phyloP scores from a whole-genome alignment of 1,139 yeast genomes.

The Scheffersomyces parashehatae region DNA sequence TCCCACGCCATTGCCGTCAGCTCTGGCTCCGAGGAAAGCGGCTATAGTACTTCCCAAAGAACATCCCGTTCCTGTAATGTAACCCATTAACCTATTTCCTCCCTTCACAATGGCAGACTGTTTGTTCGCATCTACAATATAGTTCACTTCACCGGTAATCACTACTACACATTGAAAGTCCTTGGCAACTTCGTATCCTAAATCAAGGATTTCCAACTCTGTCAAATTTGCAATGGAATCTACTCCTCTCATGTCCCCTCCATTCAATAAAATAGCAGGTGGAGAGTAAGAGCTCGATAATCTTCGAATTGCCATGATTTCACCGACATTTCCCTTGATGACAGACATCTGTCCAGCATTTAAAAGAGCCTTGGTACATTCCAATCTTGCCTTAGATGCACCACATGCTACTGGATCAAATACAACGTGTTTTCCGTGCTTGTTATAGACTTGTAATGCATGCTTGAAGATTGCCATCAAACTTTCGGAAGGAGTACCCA shows the following conservation, averaged over 20 bases:
- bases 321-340: slow-evolving; percentile 88
- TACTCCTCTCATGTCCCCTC: slow-evolving; percentile 68
- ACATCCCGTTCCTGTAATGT: slow-evolving; percentile 89
- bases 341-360: slow-evolving; percentile 64
- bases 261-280: slow-evolving; percentile 27
- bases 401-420: slow-evolving; percentile 95
- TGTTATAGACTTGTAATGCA: slow-evolving; percentile 64
- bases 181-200: slow-evolving; percentile 55
- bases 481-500: slow-evolving; percentile 66
- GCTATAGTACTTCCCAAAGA: slow-evolving; percentile 76
- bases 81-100: slow-evolving; percentile 68
- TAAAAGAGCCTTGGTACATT: slow-evolving; percentile 49
- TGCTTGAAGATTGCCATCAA: slow-evolving; percentile 44
- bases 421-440: slow-evolving; percentile 58
- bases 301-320: slow-evolving; percentile 52
- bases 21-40: slow-evolving; percentile 53
- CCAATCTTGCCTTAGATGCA: slow-evolving; percentile 63
- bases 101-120: slow-evolving; percentile 40
- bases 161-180: slow-evolving; percentile 67
- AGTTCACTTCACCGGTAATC: slow-evolving; percentile 51
- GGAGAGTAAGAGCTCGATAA: slow-evolving; percentile 31
- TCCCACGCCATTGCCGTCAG: slow-evolving; percentile 17
- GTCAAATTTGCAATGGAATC: slow-evolving; percentile 50
- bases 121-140: slow-evolving; percentile 22
- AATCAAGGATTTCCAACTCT: slow-evolving; percentile 29